Evolutionary conservation across 306 rosid genomes (phyloP).

Genomic region (Prunus kanzakura): DNA sequence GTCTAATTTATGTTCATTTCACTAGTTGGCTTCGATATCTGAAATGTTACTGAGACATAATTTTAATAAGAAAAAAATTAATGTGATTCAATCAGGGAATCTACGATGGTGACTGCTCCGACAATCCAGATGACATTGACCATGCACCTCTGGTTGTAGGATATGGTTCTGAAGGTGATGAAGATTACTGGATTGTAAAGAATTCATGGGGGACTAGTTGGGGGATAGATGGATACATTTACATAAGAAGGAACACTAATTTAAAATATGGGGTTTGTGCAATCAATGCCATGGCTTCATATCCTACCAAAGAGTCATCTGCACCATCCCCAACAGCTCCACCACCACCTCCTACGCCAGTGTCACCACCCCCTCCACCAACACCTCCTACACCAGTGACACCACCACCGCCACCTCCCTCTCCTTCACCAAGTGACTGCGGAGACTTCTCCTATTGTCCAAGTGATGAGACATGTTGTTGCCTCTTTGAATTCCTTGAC

Average conservation of each 20-base stretch:
- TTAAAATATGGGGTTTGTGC: slow-evolving; percentile 67
- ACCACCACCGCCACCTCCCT: slow-evolving; percentile 43
- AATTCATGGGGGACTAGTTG: slow-evolving; percentile 84
- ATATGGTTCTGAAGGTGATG: slow-evolving; percentile 60
- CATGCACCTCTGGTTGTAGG: slow-evolving; percentile 74
- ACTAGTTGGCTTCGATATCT: not conserved
- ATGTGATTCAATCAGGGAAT: slow-evolving; percentile 52
- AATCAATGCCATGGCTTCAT: slow-evolving; percentile 67
- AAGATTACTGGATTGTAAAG: slow-evolving; percentile 82
- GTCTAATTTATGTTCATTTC: slow-evolving; percentile 18
- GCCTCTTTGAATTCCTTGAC: slow-evolving; percentile 32
- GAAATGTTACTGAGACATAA: not conserved
- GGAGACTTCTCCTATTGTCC: slow-evolving; percentile 65
- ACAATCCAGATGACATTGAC: slow-evolving; percentile 63
- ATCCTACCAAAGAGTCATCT: slow-evolving; percentile 65
- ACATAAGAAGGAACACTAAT: slow-evolving; percentile 57
- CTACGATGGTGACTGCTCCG: slow-evolving; percentile 74
- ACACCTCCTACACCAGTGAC: slow-evolving; percentile 16
- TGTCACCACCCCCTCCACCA: slow-evolving; percentile 26
- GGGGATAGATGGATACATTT: slow-evolving; percentile 69
- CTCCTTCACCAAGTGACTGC: slow-evolving; percentile 68
- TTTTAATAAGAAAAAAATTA: not conserved
- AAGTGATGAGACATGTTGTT: slow-evolving; percentile 67
- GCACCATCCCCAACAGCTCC: slow-evolving; percentile 55
- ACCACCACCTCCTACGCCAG: slow-evolving; percentile 41